Conservation (phyloP, 2,329 filamentous ascomycete genomes). For the Fusarium irregulare region DNA sequence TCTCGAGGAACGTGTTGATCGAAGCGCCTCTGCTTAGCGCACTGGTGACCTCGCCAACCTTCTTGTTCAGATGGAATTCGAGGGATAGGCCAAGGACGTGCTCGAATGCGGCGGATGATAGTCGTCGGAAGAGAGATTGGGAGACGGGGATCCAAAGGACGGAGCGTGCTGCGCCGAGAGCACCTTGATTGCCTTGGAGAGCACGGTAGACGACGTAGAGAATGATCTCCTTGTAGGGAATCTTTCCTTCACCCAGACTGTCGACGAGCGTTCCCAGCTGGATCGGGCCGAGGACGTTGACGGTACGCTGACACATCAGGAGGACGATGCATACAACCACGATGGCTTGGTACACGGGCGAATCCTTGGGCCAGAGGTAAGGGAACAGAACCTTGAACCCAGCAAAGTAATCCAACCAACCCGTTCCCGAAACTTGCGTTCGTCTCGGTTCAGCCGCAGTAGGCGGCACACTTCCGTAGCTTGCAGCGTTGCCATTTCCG, state of each 20-base stretch:
- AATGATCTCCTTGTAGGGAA: slow-evolving; percentile 57
- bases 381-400: slow-evolving; percentile 59
- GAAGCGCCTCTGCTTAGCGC: slow-evolving; percentile 60
- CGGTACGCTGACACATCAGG: slow-evolving; percentile 55
- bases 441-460: slow-evolving; percentile 35
- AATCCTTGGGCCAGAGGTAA: slow-evolving; percentile 60
- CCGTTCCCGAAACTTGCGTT: slow-evolving; percentile 50
- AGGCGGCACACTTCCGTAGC: slow-evolving; percentile 45
- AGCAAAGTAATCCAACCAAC: slow-evolving; percentile 60
- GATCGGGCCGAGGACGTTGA: slow-evolving; percentile 58
- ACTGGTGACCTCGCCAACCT: slow-evolving; percentile 63
- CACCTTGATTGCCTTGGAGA: slow-evolving; percentile 60
- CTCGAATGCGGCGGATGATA: slow-evolving; percentile 60
- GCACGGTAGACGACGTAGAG: slow-evolving; percentile 58
- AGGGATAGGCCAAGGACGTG: slow-evolving; percentile 60
- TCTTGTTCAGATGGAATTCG: slow-evolving; percentile 63
- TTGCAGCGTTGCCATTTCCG: slow-evolving; percentile 47
- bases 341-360: slow-evolving; percentile 53
- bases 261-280: slow-evolving; percentile 57
- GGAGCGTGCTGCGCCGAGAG: slow-evolving; percentile 55
- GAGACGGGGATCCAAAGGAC: slow-evolving; percentile 62
- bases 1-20: slow-evolving; percentile 62
- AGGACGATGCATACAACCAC: slow-evolving; percentile 56
- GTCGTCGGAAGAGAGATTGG: slow-evolving; percentile 56
- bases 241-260: slow-evolving; percentile 53